Evolutionary conservation across 2,329 filamentous ascomycete species (phyloP).

Genomic region (Corinectria fuckeliana): DNA sequence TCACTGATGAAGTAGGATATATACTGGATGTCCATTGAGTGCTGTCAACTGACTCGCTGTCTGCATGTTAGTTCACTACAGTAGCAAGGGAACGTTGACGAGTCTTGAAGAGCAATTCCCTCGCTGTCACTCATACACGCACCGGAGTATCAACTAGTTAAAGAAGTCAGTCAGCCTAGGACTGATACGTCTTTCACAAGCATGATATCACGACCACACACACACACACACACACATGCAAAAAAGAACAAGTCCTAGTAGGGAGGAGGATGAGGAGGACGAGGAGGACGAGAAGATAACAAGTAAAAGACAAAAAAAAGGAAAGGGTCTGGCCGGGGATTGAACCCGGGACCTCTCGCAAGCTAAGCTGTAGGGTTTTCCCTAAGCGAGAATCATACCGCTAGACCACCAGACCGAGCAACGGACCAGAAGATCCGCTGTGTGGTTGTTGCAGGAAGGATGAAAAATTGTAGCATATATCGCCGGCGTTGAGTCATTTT

Average conservation of each 20-base stretch:
- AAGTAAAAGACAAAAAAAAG: slow-evolving; percentile 39
- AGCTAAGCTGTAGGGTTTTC: slow-evolving; percentile 48
- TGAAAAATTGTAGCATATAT: slow-evolving; percentile 20
- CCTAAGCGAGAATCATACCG: slow-evolving; percentile 77
- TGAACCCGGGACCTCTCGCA: slow-evolving; percentile 56
- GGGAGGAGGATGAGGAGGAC: too few species aligned
- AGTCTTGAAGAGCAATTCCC: too few species aligned
- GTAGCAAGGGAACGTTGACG: too few species aligned
- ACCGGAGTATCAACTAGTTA: too few species aligned
- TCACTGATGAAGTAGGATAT: neutral
- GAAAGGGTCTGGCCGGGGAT: slow-evolving; percentile 53
- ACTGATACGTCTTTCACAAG: too few species aligned
- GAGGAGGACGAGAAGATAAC: too few species aligned
- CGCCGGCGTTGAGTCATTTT: slow-evolving; percentile 18
- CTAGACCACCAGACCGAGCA: slow-evolving; percentile 62
- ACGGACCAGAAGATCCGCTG: slow-evolving; percentile 12
- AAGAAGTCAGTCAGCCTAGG: too few species aligned
- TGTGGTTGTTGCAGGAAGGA: slow-evolving; percentile 19
- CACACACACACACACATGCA: neutral
- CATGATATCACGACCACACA: neutral
- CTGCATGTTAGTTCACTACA: too few species aligned
- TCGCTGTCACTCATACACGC: too few species aligned
- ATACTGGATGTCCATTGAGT: neutral
- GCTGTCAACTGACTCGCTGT: too few species aligned
- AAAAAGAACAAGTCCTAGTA: neutral